Evolutionary conservation across 202 grass and related monocot genomes (phyloP).

Genomic region (Setaria italica): DNA sequence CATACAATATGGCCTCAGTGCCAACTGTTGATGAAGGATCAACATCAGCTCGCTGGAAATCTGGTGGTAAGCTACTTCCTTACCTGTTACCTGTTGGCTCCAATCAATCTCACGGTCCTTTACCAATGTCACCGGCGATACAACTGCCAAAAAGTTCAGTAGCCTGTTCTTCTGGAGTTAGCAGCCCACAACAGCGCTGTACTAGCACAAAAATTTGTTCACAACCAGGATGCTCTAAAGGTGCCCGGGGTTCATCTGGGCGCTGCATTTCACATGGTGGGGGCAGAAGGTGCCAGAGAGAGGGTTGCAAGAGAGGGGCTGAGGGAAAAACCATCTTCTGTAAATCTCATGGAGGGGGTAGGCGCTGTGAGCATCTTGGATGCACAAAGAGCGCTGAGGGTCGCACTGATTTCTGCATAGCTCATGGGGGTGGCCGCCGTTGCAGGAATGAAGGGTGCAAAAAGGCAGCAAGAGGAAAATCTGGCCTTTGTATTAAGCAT

Average conservation of each 20-base stretch:
- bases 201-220: conserved; percentile 63
- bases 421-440: conserved; percentile 76
- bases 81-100: conserved; percentile 43
- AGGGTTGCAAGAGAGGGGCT: conserved; percentile 73
- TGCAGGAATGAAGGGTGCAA: conserved; percentile 64
- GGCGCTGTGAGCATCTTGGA: conserved; percentile 67
- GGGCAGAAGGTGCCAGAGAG: conserved; percentile 75
- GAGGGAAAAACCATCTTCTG: conserved; percentile 84
- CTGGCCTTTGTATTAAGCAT: conserved; percentile 79
- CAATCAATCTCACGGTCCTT: conserved; percentile 7
- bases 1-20: conserved; percentile 37
- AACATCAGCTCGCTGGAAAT: conserved; percentile 72
- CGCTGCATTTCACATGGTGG: conserved; percentile 84
- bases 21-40: conserved; percentile 73
- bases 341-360: conserved; percentile 83
- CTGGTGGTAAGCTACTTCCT: conserved; percentile 63
- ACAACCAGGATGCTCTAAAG: conserved; percentile 66
- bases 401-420: conserved; percentile 73
- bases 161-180: conserved; percentile 24
- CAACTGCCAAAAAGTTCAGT: conserved; percentile 38
- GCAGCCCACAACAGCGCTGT: conserved; percentile 43
- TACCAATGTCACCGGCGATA: not conserved
- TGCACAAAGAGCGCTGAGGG: conserved; percentile 87
- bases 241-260: conserved; percentile 78
- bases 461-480: conserved; percentile 75